phyloP scores from a whole-genome alignment of 768 basidiomycete species.

The Naganishia randhawae region DNA sequence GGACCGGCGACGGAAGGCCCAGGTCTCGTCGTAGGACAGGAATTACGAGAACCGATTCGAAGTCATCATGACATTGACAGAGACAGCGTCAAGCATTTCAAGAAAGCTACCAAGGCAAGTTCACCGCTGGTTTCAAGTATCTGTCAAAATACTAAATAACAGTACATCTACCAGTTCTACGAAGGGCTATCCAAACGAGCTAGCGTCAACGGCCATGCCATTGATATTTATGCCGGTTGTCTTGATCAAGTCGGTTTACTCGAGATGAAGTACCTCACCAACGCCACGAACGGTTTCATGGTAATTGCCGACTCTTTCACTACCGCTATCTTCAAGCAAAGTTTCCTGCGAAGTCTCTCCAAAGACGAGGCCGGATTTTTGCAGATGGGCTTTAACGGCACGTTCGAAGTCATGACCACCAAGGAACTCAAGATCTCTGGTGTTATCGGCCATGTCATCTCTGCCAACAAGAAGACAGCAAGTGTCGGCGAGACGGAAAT shows the following conservation, averaged over 20 bases:
- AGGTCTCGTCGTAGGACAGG: slow-evolving; percentile 91
- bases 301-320: slow-evolving; percentile 94
- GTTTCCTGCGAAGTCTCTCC: slow-evolving; percentile 84
- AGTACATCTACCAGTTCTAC: slow-evolving; percentile 68
- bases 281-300: slow-evolving; percentile 93
- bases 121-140: background rate
- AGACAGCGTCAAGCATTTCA: slow-evolving; percentile 94
- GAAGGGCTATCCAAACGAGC: slow-evolving; percentile 88
- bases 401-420: slow-evolving; percentile 97
- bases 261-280: slow-evolving; percentile 94
- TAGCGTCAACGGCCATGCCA: slow-evolving; percentile 87
- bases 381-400: slow-evolving; percentile 98
- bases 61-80: slow-evolving; percentile 98
- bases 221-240: slow-evolving; percentile 95
- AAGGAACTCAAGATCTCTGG: slow-evolving; percentile 99
- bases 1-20: slow-evolving; percentile 96
- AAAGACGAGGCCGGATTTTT: slow-evolving; percentile 90
- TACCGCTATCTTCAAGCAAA: slow-evolving; percentile 98
- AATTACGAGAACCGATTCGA: slow-evolving; percentile 93
- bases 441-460: slow-evolving; percentile 94
- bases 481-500: slow-evolving; percentile 99
- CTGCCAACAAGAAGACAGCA: slow-evolving; percentile 89
- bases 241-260: slow-evolving; percentile 94
- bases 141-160: slow-evolving; percentile 18
- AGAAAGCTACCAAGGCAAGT: slow-evolving; percentile 85